A percentile compares a stretch with the other conserved stretches of the same genome.
phyloP scores from a whole-genome alignment of 257 asterid genomes.

The Solanum rostratum region DNA sequence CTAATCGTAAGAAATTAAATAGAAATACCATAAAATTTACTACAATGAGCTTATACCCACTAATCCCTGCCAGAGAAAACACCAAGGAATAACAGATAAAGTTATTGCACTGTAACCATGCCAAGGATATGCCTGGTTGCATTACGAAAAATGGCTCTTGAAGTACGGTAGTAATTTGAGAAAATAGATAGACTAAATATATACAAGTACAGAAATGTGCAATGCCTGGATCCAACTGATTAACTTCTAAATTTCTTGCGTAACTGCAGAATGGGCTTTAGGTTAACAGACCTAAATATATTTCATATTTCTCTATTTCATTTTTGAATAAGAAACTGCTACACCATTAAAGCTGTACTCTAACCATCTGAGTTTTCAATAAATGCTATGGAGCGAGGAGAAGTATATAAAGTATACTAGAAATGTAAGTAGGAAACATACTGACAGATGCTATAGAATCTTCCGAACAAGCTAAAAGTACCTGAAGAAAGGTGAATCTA shows the following conservation, averaged over 20 bases:
- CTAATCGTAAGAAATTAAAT: background rate
- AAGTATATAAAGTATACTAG: background rate
- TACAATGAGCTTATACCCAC: background rate
- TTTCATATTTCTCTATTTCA: background rate
- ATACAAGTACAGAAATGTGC: background rate
- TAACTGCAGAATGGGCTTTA: background rate
- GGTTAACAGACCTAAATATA: background rate
- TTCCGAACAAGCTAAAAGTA: slow-evolving; percentile 9
- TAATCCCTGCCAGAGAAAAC: background rate
- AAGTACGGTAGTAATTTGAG: background rate
- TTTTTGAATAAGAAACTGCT: background rate
- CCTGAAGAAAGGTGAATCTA: slow-evolving; percentile 96
- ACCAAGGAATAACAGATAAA: background rate
- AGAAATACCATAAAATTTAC: background rate
- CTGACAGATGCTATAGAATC: background rate
- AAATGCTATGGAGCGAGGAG: background rate
- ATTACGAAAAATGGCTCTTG: background rate
- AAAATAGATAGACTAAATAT: background rate
- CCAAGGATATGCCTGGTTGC: background rate
- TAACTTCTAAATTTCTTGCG: background rate
- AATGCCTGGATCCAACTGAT: background rate
- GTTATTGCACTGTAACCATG: background rate
- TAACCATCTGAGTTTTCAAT: background rate
- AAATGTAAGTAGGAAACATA: background rate
- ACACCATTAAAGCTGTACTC: background rate